These are phyloP conservation scores for Syzygium malaccense DNA, from an alignment of 441 rosid species.

Conservation along the genomic window DNA sequence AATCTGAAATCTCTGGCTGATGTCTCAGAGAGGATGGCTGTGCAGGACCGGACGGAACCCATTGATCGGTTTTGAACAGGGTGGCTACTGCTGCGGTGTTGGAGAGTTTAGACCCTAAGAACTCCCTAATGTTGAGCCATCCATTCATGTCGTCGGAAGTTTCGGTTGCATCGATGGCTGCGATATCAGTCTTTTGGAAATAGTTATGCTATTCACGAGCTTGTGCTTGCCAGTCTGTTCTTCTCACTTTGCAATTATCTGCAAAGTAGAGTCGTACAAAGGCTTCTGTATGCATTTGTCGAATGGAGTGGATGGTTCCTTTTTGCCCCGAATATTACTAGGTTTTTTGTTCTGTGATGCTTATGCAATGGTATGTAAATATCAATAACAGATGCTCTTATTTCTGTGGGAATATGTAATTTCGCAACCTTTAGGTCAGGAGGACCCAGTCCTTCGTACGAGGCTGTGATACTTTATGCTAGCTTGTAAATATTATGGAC, in stretches of 20 bases:
- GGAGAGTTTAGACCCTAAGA: not conserved
- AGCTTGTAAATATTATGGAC: not conserved
- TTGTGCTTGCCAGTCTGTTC: not conserved
- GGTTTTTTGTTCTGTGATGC: not conserved
- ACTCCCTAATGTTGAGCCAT: not conserved
- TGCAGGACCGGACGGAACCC: not conserved
- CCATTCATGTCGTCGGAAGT: not conserved
- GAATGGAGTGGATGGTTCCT: not conserved
- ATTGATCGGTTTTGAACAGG: not conserved
- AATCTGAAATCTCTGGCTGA: not conserved
- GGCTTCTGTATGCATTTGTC: not conserved
- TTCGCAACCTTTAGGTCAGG: not conserved
- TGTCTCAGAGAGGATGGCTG: not conserved
- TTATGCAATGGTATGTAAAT: not conserved
- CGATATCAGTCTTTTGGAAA: not conserved
- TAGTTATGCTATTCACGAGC: not conserved
- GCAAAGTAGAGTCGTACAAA: not conserved
- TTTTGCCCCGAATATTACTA: not conserved
- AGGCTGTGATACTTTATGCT: not conserved
- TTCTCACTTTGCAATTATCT: not conserved
- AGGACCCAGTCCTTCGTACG: not conserved
- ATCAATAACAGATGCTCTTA: not conserved
- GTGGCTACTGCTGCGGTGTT: not conserved
- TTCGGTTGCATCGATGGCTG: not conserved
- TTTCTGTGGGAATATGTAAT: not conserved